Percentiles rank a stretch among this genome's conserved stretches.
phyloP scores from a whole-genome alignment of 2,329 filamentous ascomycete species.

The Ophiostoma tasmaniense region DNA sequence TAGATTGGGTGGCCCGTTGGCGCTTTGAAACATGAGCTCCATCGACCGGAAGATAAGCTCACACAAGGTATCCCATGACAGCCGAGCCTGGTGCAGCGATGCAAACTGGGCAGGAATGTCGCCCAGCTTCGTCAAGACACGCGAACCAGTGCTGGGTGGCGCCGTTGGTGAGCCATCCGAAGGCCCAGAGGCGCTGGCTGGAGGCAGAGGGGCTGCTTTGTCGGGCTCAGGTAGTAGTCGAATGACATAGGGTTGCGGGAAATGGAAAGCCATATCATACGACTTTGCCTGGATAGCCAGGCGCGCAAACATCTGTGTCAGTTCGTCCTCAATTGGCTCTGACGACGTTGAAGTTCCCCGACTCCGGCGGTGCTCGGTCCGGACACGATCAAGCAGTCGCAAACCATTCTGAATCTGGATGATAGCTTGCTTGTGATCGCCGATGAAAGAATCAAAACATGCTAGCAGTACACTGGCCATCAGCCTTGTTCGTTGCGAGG shows the following conservation, averaged over 20 bases:
- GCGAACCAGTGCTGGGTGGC: conserved; percentile 36
- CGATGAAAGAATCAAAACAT: conserved; percentile 61
- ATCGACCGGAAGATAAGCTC: conserved; percentile 51
- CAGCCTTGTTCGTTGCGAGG: conserved; percentile 39
- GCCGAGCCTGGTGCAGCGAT: conserved; percentile 45
- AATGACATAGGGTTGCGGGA: conserved; percentile 54
- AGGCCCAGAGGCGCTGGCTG: conserved; percentile 10
- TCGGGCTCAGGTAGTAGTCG: conserved; percentile 34
- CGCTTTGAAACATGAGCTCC: conserved; percentile 43
- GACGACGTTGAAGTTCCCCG: conserved; percentile 11
- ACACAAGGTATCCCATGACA: conserved; percentile 48
- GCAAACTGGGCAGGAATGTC: conserved; percentile 39
- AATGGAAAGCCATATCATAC: conserved; percentile 61
- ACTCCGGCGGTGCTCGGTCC: conserved; percentile 34
- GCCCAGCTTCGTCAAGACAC: conserved; percentile 31
- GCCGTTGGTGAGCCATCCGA: conserved; percentile 19
- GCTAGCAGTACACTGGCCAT: conserved; percentile 58
- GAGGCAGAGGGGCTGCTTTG: background rate
- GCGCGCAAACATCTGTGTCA: conserved; percentile 55
- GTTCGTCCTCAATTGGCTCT: conserved; percentile 48
- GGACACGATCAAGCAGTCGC: conserved; percentile 44
- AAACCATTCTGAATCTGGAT: conserved; percentile 53
- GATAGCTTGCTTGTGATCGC: conserved; percentile 54
- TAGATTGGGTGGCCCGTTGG: conserved; percentile 43
- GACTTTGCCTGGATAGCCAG: conserved; percentile 58